A percentile compares a stretch with the other conserved stretches of the same genome.
phyloP scores from a whole-genome alignment of 2,329 filamentous ascomycete genomes.

The Aspergillus udagawae region DNA sequence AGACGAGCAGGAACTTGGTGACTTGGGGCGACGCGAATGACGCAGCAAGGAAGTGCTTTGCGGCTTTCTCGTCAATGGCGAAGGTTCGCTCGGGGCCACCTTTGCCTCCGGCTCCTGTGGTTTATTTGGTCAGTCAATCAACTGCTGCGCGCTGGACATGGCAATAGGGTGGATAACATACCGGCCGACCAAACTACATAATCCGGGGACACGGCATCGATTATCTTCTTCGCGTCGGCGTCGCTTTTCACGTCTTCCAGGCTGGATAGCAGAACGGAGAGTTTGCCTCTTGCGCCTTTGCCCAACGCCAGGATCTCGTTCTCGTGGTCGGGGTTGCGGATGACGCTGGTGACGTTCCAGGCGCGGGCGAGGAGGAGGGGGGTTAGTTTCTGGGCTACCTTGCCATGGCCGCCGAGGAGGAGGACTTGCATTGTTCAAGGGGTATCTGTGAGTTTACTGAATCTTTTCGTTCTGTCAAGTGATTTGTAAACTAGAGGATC shows the following conservation, averaged over 20 bases:
- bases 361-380: constrained; percentile 68
- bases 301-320: constrained; percentile 60
- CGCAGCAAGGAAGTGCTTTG: constrained; percentile 51
- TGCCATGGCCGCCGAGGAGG: constrained; percentile 77
- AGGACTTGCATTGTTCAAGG: constrained; percentile 53
- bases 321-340: constrained; percentile 68
- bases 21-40: constrained; percentile 43
- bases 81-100: constrained; percentile 48
- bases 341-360: constrained; percentile 74
- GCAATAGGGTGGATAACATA: constrained; percentile 18
- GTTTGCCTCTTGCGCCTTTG: constrained; percentile 54
- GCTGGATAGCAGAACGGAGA: constrained; percentile 67
- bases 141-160: background rate
- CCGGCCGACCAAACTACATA: constrained; percentile 48
- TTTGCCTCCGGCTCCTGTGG: constrained; percentile 52
- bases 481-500: background rate
- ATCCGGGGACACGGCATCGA: constrained; percentile 45
- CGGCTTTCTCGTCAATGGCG: constrained; percentile 53
- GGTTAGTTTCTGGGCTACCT: constrained; percentile 69
- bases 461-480: background rate
- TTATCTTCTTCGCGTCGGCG: constrained; percentile 57
- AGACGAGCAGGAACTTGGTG: constrained; percentile 54
- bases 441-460: background rate
- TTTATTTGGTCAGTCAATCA: background rate
- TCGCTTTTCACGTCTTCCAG: constrained; percentile 66